Base-by-base conservation (phyloP, 208 protist genomes). In the Trypanosoma melophagium region DNA sequence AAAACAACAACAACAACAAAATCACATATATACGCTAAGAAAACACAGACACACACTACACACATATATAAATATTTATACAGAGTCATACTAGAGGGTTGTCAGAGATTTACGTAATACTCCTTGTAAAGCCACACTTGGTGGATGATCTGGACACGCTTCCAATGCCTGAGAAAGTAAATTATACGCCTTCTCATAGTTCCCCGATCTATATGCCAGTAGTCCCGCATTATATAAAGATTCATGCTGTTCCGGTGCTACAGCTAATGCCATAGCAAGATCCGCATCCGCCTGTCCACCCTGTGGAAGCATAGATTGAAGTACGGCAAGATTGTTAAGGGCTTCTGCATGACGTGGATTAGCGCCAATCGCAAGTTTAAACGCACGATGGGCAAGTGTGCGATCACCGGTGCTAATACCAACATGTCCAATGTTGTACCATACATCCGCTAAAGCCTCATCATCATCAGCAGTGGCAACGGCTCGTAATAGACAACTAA, bases 401-500 rank as follows among this genome's bases (percentile, higher is more conserved):
- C 89, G 50, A 68, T 98, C 96, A 47, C 97, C 96, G 31, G 98
- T 84, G 19, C 87, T 80, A 62, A 98, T 88, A 4, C 92, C 94
- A 17, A 98, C 79, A 69, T 98, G 94, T 8, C 95, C 94, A 65
- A 99, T 90, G 78, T 99, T 99, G 79, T 97, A 99, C 94, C 94
- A 98, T 24, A 98, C 78, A 68, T 98, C 93, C 8, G 94, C 82
- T 16, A 78, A 73, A 63, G 82, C 64, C 22, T 77, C 72, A 58
- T 92, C 86, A 21, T 97, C 86, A 22, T 66, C 64, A 57, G 88
- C 86, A 19, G 86, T 64, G n/a, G 71, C 63, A 22, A 98, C 61
- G 17, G 93, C 94, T 7, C 85, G 78, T 60, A 97, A 92, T 35
- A 99, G 90, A 72, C 94, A 98, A 66, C 78, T 86, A 9, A 99